Evolutionary conservation across 768 basidiomycete species (phyloP).

Genomic region (Auricularia sp.): DNA sequence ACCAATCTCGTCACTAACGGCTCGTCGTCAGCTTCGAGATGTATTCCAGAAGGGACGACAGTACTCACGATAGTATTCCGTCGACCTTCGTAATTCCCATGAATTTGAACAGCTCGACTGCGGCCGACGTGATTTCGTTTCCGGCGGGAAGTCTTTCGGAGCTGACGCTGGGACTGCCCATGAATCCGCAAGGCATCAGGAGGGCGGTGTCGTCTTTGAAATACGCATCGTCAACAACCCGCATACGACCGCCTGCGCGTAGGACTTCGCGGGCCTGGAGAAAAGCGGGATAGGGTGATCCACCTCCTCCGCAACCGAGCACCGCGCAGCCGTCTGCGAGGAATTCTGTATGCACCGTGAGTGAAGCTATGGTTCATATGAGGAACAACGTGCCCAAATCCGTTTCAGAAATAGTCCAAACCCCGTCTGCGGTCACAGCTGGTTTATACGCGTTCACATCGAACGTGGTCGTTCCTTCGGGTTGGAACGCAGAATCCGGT

Average conservation of each 20-base stretch:
- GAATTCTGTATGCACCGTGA: conserved; percentile 26
- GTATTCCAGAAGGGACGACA: not conserved
- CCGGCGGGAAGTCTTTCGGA: conserved; percentile 17
- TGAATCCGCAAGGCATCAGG: conserved; percentile 15
- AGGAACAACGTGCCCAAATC: conserved; percentile 20
- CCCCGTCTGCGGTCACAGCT: conserved; percentile 23
- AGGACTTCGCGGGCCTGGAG: conserved; percentile 39
- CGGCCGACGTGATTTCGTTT: conserved; percentile 10
- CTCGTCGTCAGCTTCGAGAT: not conserved
- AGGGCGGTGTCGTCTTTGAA: conserved; percentile 20
- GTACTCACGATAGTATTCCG: conserved; percentile 17
- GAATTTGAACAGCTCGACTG: conserved; percentile 14
- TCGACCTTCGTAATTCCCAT: conserved; percentile 12
- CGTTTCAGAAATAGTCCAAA: conserved; percentile 37
- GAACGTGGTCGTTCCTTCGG: conserved; percentile 7
- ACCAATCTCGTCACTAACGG: conserved; percentile 26
- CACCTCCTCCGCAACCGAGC: conserved; percentile 55
- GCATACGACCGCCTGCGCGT: conserved; percentile 35
- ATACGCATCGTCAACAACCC: conserved; percentile 35
- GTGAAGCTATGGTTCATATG: not conserved
- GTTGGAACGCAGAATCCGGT: not conserved
- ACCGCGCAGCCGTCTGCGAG: conserved; percentile 55
- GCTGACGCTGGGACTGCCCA: conserved; percentile 34
- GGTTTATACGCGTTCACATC: conserved; percentile 29
- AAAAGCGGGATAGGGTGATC: conserved; percentile 43